Base-by-base conservation (phyloP, 2,329 filamentous ascomycete species). In the Beauveria caledonica region DNA sequence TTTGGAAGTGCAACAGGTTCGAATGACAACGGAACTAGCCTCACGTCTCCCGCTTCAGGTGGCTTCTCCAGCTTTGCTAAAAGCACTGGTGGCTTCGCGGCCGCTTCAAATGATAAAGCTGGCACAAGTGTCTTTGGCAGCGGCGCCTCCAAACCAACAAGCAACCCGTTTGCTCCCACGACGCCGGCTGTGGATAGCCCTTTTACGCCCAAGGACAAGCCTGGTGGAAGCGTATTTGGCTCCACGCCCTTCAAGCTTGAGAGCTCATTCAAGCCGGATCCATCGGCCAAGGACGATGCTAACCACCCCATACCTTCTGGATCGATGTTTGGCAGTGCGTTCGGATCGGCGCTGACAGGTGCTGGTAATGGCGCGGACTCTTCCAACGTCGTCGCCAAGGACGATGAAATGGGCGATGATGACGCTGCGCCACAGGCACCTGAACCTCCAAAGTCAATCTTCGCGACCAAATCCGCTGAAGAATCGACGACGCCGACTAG, bases 221-320 rank as follows among this genome's bases (percentile, higher is more conserved):
- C 72, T 52, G 40, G 69, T 59, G 39, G 72, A 70, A 66, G 60
- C 55, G 69, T 63, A 8, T 80, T 83, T 67, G 79, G 77, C 27
- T 78, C 78, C n/a, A 73, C 76, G 17, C 80, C 82, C 0, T 90
- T 90, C 73, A 87, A 88, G 65, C 76, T 90, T 17, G 80, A 81
- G 44, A 86, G 84, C 33, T 86, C 83, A 1, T 91, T 90, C 74
- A 84, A 86, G 67, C 78, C 80, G 9, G 86, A 89, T 64, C 79
- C 82, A 6, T 78, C 79, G 49, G 78, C 82, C 1, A 85, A 84
- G 61, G 80, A 88, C 25, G 83, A 87, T 61, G 73, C 79, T 40
- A 77, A 80, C 9, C 82, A 81, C 63, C 74, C 80, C 17, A 69
- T 71, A 23, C 70, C 66, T 11, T 57, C 66, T n/a, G 76, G 76